Percentiles rank a stretch among this genome's conserved stretches.
Conservation (phyloP, 441 rosid species). For the Pelargonium hybrid region DNA sequence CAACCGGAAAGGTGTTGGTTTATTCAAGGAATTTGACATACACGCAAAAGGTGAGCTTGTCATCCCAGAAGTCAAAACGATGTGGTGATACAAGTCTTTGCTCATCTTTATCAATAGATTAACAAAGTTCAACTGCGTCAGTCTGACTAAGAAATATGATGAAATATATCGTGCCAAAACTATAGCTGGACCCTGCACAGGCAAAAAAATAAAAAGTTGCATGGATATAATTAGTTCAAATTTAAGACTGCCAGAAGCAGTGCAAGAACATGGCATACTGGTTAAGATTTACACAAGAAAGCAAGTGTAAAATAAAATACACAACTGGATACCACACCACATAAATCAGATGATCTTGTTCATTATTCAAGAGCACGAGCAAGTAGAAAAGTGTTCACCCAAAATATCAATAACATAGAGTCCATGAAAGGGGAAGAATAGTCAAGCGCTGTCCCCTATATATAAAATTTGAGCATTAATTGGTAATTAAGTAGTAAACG, state of each 20-base stretch:
- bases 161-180: constrained; percentile 35
- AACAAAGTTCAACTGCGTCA: constrained; percentile 24
- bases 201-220: background rate
- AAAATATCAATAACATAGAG: too few species aligned
- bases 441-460: too few species aligned
- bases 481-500: too few species aligned
- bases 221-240: background rate
- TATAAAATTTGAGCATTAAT: too few species aligned
- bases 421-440: too few species aligned
- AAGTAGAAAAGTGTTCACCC: too few species aligned
- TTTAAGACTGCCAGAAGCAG: background rate
- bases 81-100: constrained; percentile 29
- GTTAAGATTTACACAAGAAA: too few species aligned
- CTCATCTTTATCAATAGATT: constrained; percentile 28
- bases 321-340: background rate
- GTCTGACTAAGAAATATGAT: constrained; percentile 32
- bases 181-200: constrained; percentile 41
- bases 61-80: constrained; percentile 31
- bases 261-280: background rate
- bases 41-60: constrained; percentile 51
- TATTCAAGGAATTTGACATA: constrained; percentile 61
- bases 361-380: too few species aligned
- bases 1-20: constrained; percentile 66
- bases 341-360: background rate
- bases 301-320: background rate